These are phyloP conservation scores for Adenanthera pavonina DNA, from an alignment of 306 rosid species.

Conservation along the genomic window DNA sequence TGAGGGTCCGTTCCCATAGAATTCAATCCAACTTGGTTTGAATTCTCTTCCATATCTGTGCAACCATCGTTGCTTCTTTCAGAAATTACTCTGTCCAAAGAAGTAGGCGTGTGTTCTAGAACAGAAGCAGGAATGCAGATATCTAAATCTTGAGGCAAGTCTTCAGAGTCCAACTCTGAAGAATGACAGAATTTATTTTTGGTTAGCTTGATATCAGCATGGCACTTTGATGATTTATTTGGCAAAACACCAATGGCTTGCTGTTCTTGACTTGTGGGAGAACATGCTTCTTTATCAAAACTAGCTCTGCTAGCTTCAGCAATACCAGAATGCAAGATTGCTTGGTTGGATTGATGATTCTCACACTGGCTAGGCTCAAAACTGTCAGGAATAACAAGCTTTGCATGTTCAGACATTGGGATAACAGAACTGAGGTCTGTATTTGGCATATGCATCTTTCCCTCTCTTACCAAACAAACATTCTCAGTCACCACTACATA, in stretches of 20 bases:
- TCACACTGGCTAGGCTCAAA: conserved; percentile 49
- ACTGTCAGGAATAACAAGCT: conserved; percentile 53
- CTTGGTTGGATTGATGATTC: conserved; percentile 42
- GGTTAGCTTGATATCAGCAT: conserved; percentile 22
- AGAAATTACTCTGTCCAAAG: conserved; percentile 38
- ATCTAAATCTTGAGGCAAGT: conserved; percentile 43
- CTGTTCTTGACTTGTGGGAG: conserved; percentile 39
- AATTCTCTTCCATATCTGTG: conserved; percentile 38
- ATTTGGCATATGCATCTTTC: conserved; percentile 41
- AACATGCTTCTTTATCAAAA: conserved; percentile 42
- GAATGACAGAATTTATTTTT: neutral
- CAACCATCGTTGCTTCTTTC: conserved; percentile 45
- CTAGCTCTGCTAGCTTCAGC: conserved; percentile 50
- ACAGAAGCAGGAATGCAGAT: conserved; percentile 48
- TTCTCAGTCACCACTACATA: conserved; percentile 44
- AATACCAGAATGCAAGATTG: conserved; percentile 44
- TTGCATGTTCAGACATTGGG: conserved; percentile 44
- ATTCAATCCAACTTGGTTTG: conserved; percentile 32
- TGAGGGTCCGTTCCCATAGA: conserved; percentile 41
- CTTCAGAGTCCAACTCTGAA: conserved; percentile 43
- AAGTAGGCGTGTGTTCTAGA: conserved; percentile 40
- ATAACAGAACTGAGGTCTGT: conserved; percentile 34
- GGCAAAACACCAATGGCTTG: conserved; percentile 40
- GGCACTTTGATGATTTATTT: conserved; percentile 45
- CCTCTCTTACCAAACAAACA: conserved; percentile 42